Percentiles rank a stretch among this genome's conserved stretches.
These are phyloP conservation scores for Russula emetica DNA, from an alignment of 768 basidiomycete genomes.

Conservation along the genomic window DNA sequence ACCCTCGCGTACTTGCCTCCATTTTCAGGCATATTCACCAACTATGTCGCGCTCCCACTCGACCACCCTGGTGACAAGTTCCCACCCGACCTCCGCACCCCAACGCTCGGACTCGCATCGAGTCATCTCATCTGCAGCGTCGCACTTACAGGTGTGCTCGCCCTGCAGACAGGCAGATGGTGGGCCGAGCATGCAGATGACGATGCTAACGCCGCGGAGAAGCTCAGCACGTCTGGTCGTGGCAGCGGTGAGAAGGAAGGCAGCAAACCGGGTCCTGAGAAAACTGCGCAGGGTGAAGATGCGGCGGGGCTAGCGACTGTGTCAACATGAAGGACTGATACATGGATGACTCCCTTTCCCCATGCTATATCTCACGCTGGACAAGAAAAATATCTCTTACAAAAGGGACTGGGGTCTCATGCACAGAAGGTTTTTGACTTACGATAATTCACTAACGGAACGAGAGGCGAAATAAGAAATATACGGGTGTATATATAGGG, in stretches of 20 bases:
- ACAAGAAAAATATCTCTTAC: not conserved
- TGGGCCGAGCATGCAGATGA: constrained; percentile 77
- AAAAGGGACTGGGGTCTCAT: not conserved
- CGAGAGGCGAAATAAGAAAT: not conserved
- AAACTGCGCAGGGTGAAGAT: not conserved
- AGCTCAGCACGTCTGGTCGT: constrained; percentile 26
- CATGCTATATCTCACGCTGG: constrained; percentile 5
- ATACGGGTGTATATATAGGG: constrained; percentile 8
- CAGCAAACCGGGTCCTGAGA: constrained; percentile 1
- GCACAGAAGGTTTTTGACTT: not conserved
- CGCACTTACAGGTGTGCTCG: constrained; percentile 79
- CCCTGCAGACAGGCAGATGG: constrained; percentile 77
- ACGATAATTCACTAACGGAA: not conserved
- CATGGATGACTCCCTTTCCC: not conserved
- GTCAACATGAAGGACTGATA: constrained; percentile 1
- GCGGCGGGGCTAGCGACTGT: not conserved
- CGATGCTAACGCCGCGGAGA: constrained; percentile 42
- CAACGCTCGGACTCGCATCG: constrained; percentile 76
- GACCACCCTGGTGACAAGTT: constrained; percentile 52
- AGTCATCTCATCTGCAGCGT: constrained; percentile 84
- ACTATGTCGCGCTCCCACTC: constrained; percentile 40
- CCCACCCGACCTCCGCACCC: constrained; percentile 55
- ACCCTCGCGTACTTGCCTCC: constrained; percentile 1
- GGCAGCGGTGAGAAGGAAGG: constrained; percentile 2
- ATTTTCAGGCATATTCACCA: constrained; percentile 48